Conservation (phyloP, 495 filamentous ascomycete genomes). For the Penicillium pulvis region DNA sequence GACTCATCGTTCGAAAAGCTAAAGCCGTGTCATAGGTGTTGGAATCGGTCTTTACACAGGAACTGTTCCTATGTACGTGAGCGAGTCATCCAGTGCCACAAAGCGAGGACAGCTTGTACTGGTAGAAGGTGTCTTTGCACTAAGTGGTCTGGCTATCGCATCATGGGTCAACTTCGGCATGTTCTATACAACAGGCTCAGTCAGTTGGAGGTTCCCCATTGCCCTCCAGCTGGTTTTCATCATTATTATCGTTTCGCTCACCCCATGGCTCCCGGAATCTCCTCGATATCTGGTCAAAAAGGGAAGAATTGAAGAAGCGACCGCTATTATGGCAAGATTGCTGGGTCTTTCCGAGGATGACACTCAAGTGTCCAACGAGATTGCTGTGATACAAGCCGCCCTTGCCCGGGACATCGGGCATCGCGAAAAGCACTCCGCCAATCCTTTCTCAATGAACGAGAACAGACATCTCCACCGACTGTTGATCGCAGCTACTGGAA, state of each 20-base stretch:
- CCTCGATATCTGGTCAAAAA: constrained; percentile 47
- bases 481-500: constrained; percentile 18
- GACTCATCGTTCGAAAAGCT: not conserved
- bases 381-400: constrained; percentile 63
- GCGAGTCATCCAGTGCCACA: constrained; percentile 59
- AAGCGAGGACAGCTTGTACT: constrained; percentile 61
- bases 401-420: constrained; percentile 58
- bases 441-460: constrained; percentile 28
- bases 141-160: constrained; percentile 53
- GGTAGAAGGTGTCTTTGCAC: constrained; percentile 60
- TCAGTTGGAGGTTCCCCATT: constrained; percentile 52
- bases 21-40: constrained; percentile 32
- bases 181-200: constrained; percentile 36
- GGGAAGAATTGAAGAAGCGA: constrained; percentile 36
- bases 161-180: constrained; percentile 59
- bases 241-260: constrained; percentile 30
- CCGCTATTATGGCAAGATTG: constrained; percentile 41
- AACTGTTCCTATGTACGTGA: constrained; percentile 66
- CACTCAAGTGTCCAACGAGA: constrained; percentile 50
- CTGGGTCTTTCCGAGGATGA: constrained; percentile 24
- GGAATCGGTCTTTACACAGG: constrained; percentile 63
- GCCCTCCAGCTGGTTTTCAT: constrained; percentile 47
- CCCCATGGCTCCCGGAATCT: constrained; percentile 43
- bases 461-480: constrained; percentile 26
- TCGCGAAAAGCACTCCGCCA: constrained; percentile 10